These are phyloP conservation scores for Euphorbia celastroides DNA, from an alignment of 441 rosid species.

Conservation along the genomic window DNA sequence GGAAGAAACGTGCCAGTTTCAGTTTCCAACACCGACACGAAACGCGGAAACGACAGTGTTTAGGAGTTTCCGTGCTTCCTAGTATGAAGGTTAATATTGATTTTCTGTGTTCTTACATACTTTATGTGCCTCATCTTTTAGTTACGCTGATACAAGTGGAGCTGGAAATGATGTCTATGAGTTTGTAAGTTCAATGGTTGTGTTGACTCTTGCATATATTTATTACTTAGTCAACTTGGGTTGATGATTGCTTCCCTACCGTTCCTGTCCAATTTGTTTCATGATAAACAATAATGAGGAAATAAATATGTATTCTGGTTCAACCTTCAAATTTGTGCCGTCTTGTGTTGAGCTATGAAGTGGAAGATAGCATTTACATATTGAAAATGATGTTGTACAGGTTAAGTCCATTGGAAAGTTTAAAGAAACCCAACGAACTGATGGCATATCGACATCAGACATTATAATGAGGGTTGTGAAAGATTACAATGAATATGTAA, in stretches of 20 bases:
- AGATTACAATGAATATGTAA: slow-evolving; percentile 78
- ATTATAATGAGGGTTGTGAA: slow-evolving; percentile 82
- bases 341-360: background rate
- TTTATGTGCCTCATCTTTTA: slow-evolving; percentile 21
- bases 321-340: background rate
- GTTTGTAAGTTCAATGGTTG: slow-evolving; percentile 49
- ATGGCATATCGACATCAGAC: slow-evolving; percentile 86
- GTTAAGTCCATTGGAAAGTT: slow-evolving; percentile 63
- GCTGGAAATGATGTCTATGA: slow-evolving; percentile 87
- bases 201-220: slow-evolving; percentile 10
- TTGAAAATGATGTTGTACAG: slow-evolving; percentile 18
- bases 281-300: background rate
- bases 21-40: no score
- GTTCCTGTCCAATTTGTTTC: background rate
- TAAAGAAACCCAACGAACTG: slow-evolving; percentile 80
- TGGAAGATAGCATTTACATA: background rate
- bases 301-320: background rate
- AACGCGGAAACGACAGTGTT: no score
- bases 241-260: background rate
- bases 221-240: background rate
- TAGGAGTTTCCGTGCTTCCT: no score
- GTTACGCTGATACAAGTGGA: slow-evolving; percentile 84
- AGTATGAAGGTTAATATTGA: slow-evolving; percentile 13
- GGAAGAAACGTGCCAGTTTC: no score
- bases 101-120: background rate